A percentile compares a stretch with the other conserved stretches of the same genome.
phyloP scores from a whole-genome alignment of 2,329 filamentous ascomycete genomes.

The Aspergillus aculeatinus region DNA sequence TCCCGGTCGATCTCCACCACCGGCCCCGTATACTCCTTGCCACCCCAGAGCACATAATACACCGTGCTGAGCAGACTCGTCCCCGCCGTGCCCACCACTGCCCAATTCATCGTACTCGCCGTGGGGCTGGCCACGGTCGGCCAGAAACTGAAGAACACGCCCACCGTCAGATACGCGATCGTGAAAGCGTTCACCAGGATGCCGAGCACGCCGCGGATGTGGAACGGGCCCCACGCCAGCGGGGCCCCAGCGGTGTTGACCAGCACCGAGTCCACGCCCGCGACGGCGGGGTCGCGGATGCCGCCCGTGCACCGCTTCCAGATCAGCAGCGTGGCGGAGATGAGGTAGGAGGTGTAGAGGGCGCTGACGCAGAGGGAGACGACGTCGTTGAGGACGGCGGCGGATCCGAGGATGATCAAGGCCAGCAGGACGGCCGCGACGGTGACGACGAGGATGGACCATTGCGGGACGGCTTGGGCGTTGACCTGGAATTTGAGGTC shows the following conservation, averaged over 20 bases:
- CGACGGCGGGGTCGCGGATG: neutral
- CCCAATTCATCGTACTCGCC: constrained; percentile 5
- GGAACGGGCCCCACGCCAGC: constrained; percentile 1
- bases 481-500: neutral
- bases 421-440: neutral
- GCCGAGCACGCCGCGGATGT: neutral
- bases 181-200: neutral
- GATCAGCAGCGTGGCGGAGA: constrained; percentile 1
- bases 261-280: neutral
- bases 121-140: neutral
- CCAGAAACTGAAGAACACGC: constrained; percentile 6
- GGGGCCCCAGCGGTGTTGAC: constrained; percentile 1
- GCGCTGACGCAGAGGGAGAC: constrained; percentile 7
- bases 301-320: constrained; percentile 3
- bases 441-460: constrained; percentile 4
- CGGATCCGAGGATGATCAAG: constrained; percentile 1
- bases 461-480: constrained; percentile 2
- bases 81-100: constrained; percentile 2
- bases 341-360: constrained; percentile 1
- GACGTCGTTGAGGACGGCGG: constrained; percentile 1
- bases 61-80: constrained; percentile 1
- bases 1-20: constrained; percentile 4
- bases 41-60: neutral
- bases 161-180: neutral
- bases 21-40: constrained; percentile 5